A percentile compares a stretch with the other conserved stretches of the same genome.
Conservation (phyloP, 305 asterid species). For the Andrographis paniculata region DNA sequence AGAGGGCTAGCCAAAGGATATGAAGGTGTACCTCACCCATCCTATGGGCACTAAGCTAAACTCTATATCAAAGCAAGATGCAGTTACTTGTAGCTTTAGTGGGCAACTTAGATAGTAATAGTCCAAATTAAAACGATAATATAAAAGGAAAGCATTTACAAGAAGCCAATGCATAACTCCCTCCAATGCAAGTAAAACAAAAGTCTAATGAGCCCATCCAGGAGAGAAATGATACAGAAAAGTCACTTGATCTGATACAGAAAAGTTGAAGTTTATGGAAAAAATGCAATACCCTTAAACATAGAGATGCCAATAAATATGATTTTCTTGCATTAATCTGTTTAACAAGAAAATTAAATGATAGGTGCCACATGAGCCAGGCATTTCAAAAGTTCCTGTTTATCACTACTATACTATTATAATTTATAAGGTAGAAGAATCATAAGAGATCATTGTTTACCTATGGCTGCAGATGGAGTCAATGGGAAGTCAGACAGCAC, state of each 20-base stretch:
- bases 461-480: slow-evolving; percentile 59
- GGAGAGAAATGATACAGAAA: no score
- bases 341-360: no score
- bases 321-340: no score
- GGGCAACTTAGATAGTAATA: neutral
- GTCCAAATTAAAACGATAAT: neutral
- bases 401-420: neutral
- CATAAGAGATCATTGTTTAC: slow-evolving; percentile 28
- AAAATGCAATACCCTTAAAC: no score
- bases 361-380: neutral
- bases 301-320: no score
- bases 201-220: no score
- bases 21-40: neutral
- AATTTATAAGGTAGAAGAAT: no score
- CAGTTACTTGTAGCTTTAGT: neutral
- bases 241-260: no score
- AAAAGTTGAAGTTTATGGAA: no score
- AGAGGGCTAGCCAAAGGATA: neutral
- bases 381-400: neutral
- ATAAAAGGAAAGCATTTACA: neutral
- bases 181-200: no score
- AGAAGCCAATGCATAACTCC: no score
- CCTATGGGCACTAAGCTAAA: neutral
- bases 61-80: neutral
- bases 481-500: slow-evolving; percentile 73